phyloP scores from a whole-genome alignment of 2,329 filamentous ascomycete species.

The Claviceps paspali region DNA sequence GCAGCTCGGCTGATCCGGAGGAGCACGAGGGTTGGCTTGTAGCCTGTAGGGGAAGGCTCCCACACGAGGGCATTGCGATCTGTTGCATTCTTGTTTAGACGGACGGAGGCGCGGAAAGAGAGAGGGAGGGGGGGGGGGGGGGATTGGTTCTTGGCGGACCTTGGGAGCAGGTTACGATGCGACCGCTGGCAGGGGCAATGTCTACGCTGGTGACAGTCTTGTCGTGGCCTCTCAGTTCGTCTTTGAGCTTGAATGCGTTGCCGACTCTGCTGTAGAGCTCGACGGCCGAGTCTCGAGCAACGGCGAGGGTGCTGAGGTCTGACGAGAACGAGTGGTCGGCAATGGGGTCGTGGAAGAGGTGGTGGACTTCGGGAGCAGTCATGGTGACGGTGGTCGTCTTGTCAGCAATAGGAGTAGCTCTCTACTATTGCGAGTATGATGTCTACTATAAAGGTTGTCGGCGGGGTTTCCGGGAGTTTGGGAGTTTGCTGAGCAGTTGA shows the following conservation, averaged over 20 bases:
- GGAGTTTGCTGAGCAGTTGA: too few species aligned
- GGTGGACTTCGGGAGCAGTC: slow-evolving; percentile 80
- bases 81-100: slow-evolving; percentile 23
- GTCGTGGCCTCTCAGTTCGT: slow-evolving; percentile 91
- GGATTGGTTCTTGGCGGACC: too few species aligned
- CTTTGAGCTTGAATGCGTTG: slow-evolving; percentile 65
- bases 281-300: slow-evolving; percentile 77
- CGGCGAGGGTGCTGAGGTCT: slow-evolving; percentile 75
- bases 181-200: slow-evolving; percentile 77
- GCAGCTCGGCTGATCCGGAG: slow-evolving; percentile 94
- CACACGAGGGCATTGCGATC: slow-evolving; percentile 97
- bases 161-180: slow-evolving; percentile 96
- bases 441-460: too few species aligned
- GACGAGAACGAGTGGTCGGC: slow-evolving; percentile 96
- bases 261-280: slow-evolving; percentile 71
- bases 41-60: slow-evolving; percentile 83
- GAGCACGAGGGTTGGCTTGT: slow-evolving; percentile 93
- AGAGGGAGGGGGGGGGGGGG: neutral
- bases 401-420: slow-evolving; percentile 49
- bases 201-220: slow-evolving; percentile 95
- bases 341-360: slow-evolving; percentile 92
- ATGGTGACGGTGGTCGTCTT: slow-evolving; percentile 34
- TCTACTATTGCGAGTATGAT: slow-evolving; percentile 81
- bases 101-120: too few species aligned
- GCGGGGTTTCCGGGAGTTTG: too few species aligned